A percentile compares a stretch with the other conserved stretches of the same genome.
These are phyloP conservation scores for Ophiostoma angusticollis DNA, from an alignment of 2,329 filamentous ascomycete species.

Conservation along the genomic window DNA sequence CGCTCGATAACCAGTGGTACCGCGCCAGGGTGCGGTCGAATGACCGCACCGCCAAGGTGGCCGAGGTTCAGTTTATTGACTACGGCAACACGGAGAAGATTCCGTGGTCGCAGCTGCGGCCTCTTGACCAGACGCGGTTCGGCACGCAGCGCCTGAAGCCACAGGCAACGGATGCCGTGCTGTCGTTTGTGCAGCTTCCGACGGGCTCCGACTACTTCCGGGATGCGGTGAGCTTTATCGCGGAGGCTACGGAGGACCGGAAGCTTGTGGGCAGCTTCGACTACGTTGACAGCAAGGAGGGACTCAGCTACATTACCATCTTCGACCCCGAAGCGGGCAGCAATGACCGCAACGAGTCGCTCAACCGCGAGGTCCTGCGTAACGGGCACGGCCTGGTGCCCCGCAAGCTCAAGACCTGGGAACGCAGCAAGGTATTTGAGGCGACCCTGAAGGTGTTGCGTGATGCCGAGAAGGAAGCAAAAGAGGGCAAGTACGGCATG, in stretches of 20 bases:
- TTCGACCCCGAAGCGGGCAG: conserved; percentile 60
- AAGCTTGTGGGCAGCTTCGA: conserved; percentile 87
- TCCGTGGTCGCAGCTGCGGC: conserved; percentile 70
- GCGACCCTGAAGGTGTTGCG: conserved; percentile 60
- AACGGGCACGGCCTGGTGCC: conserved; percentile 86
- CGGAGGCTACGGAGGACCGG: conserved; percentile 59
- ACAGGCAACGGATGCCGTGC: conserved; percentile 74
- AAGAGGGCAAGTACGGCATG: conserved; percentile 69
- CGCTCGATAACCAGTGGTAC: conserved; percentile 86
- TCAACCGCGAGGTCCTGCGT: conserved; percentile 78
- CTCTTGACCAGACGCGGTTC: conserved; percentile 72
- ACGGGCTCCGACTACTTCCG: conserved; percentile 62
- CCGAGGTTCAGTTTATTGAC: conserved; percentile 89
- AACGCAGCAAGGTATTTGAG: conserved; percentile 56
- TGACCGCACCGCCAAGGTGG: conserved; percentile 76
- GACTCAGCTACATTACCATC: conserved; percentile 72
- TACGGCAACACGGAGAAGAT: conserved; percentile 90
- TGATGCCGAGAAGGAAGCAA: conserved; percentile 64
- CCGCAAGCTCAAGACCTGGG: conserved; percentile 83
- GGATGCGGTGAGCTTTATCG: conserved; percentile 66
- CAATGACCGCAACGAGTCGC: conserved; percentile 55
- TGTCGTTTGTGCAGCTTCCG: conserved; percentile 85
- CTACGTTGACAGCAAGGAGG: conserved; percentile 64
- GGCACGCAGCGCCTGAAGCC: conserved; percentile 66
- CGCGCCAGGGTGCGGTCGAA: conserved; percentile 82